These are phyloP conservation scores for Leptographium lundbergii DNA, from an alignment of 2,329 filamentous ascomycete genomes.

Conservation along the genomic window DNA sequence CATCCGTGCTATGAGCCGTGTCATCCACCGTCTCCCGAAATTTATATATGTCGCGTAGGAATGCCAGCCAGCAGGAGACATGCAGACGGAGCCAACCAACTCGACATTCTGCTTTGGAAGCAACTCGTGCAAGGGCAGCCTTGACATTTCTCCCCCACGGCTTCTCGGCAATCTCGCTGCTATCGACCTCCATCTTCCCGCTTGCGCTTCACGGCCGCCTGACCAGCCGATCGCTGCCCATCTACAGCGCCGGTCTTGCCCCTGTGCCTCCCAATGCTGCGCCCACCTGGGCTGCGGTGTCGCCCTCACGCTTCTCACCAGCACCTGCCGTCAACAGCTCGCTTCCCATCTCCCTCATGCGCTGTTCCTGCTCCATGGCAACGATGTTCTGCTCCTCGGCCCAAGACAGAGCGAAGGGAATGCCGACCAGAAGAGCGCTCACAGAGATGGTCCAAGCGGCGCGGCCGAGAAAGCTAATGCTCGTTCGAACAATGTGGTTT, in stretches of 20 bases:
- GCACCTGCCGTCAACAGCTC: conserved; percentile 48
- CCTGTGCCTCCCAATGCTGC: conserved; percentile 34
- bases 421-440: conserved; percentile 75
- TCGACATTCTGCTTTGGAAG: background rate
- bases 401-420: conserved; percentile 86
- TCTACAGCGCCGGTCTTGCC: conserved; percentile 36
- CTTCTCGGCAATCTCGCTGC: background rate
- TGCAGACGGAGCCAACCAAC: background rate
- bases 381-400: conserved; percentile 93
- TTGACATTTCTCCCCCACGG: background rate
- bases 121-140: background rate
- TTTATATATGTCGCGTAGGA: background rate
- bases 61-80: background rate
- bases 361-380: conserved; percentile 96
- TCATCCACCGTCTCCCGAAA: background rate
- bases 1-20: background rate
- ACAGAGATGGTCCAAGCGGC: conserved; percentile 85
- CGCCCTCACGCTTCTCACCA: conserved; percentile 19
- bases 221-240: background rate
- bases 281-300: conserved; percentile 36
- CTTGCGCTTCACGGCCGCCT: background rate
- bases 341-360: conserved; percentile 83
- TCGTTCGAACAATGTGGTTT: conserved; percentile 43
- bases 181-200: background rate
- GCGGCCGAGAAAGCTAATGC: conserved; percentile 65